These are phyloP conservation scores for Plantago coronopus DNA, from an alignment of 305 asterid species.

Conservation along the genomic window DNA sequence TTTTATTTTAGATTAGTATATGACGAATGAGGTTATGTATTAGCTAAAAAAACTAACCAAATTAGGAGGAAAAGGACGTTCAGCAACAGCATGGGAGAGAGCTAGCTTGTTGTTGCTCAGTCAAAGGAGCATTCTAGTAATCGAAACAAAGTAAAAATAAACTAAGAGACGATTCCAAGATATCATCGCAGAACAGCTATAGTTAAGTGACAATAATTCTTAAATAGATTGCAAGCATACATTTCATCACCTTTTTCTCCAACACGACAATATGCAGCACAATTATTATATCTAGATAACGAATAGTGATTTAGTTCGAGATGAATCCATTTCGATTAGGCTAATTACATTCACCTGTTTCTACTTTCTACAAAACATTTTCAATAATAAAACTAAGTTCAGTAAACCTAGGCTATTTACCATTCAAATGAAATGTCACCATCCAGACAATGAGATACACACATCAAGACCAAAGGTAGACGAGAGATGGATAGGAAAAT, in stretches of 20 bases:
- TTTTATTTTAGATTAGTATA: slow-evolving; percentile 12
- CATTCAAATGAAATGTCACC: neutral
- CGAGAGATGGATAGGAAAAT: neutral
- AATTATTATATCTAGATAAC: neutral
- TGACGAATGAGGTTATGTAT: slow-evolving; percentile 18
- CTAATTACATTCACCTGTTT: slow-evolving; percentile 8
- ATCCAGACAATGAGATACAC: neutral
- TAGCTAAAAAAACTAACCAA: slow-evolving; percentile 46
- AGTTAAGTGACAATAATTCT: neutral
- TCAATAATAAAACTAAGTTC: neutral
- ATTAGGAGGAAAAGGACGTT: slow-evolving; percentile 78
- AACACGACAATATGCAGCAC: neutral
- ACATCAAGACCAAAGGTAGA: too few relatives aligned
- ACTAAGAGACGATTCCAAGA: neutral
- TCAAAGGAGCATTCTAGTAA: slow-evolving; percentile 81
- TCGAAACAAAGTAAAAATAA: neutral
- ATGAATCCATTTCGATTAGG: neutral
- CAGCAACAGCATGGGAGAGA: slow-evolving; percentile 92
- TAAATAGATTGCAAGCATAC: neutral
- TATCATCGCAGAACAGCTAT: too few relatives aligned
- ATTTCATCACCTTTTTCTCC: neutral
- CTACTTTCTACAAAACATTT: slow-evolving; percentile 5
- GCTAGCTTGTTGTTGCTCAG: slow-evolving; percentile 90
- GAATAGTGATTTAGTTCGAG: neutral
- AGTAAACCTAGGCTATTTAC: slow-evolving; percentile 3